Base-by-base conservation (phyloP, 164 flowering plant species). In the Vitis rotundifolia region DNA sequence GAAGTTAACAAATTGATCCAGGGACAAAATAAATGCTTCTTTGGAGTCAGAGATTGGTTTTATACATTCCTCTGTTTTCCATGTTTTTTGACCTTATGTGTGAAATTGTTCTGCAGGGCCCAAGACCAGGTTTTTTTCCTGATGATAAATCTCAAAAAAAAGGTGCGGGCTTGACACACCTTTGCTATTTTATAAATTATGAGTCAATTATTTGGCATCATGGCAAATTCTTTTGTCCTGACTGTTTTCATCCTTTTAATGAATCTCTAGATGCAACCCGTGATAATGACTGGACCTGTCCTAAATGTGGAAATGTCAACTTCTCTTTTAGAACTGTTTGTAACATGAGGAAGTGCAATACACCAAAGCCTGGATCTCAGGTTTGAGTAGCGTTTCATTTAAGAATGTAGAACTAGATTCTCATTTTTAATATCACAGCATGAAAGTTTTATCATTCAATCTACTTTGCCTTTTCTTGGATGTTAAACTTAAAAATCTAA, bases 361-460 rank as follows among this genome's bases (percentile, higher is more conserved):
- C 99, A 11, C 93, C 95, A 48, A 96, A 91, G 89, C 99, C 98
- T 57, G 98, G 91, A 72, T 77, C 94, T n/a, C 97, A 96, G 98
- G 98, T 93, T 68, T 73, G 81, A 60, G 47, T 67, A 63, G 49
- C 57, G 61, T 59, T 3, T 22, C 19, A 15, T 28, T 26, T 52
- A 13, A 29, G 19, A 61, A 29, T 61, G 49, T 61, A 29, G 9
- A 29, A 31, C 11, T 29, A 37, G 28, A 47, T 31, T 6, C 5
- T 53, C 49, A 48, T 63, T 11, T 9, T 28, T n/a, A 14, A 13
- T 50, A 53, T 37, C 31, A 53, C 11, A 9, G 15, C 18, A 18
- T 48, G 2, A 15, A 11, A n/a, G 12, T 28, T 71, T 49, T 37
- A 37, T 22, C 56, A 2, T 56, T n/a, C 37, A 56, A 0, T 18